Evolutionary conservation across 306 rosid genomes (phyloP).

Genomic region (Fragaria ananassa): DNA sequence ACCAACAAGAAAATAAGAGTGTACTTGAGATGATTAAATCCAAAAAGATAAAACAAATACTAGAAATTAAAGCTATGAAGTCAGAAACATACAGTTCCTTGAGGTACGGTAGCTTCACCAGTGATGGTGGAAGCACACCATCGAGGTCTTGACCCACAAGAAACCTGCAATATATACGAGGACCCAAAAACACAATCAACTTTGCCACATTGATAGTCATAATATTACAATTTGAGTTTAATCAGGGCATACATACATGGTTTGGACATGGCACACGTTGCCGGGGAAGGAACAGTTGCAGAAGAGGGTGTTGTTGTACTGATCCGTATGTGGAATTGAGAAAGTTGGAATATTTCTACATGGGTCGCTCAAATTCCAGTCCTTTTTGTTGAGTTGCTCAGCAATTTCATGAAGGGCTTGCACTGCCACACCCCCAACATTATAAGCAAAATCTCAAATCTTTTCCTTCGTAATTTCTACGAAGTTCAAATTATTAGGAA

Average conservation of each 20-base stretch:
- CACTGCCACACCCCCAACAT: conserved; percentile 14
- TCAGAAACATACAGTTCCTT: neutral
- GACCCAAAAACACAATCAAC: neutral
- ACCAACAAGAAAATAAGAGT: neutral
- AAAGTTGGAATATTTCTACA: conserved; percentile 18
- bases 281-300: conserved; percentile 27
- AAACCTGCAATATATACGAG: neutral
- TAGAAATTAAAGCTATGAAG: neutral
- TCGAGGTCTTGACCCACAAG: conserved; percentile 11
- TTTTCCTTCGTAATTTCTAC: neutral
- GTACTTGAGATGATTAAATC: neutral
- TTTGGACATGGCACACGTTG: conserved; percentile 19
- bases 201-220: too few relatives aligned
- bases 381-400: conserved; percentile 10
- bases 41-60: neutral
- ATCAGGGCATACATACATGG: conserved; percentile 9
- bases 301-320: conserved; percentile 21
- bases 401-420: conserved; percentile 21
- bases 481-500: neutral
- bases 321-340: conserved; percentile 6
- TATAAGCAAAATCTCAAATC: neutral
- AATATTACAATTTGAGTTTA: neutral
- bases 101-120: conserved; percentile 12
- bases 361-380: conserved; percentile 21
- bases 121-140: conserved; percentile 16